Percentiles rank a stretch among this genome's conserved stretches.
These are phyloP conservation scores for Coniosporium apollinis DNA, from an alignment of 495 filamentous ascomycete genomes.

Conservation along the genomic window DNA sequence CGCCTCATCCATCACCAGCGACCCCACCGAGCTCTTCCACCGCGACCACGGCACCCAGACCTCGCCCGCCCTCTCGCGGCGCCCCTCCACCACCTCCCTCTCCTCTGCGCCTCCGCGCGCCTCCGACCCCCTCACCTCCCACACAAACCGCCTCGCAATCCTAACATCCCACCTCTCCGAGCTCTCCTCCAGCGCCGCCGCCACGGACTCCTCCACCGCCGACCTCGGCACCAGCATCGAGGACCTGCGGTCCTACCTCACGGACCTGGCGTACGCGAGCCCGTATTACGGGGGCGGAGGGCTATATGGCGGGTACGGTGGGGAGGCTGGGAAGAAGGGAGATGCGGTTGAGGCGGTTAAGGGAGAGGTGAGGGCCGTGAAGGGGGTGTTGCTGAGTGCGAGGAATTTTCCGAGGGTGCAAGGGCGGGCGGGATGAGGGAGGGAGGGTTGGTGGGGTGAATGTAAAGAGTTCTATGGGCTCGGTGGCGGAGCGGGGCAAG, in stretches of 20 bases:
- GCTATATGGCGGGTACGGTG: constrained; percentile 3
- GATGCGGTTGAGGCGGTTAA: constrained; percentile 67
- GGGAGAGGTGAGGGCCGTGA: constrained; percentile 77
- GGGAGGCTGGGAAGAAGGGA: constrained; percentile 27
- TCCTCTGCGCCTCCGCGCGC: constrained; percentile 2
- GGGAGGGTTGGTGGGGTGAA: too few species aligned
- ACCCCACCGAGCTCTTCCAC: constrained; percentile 80
- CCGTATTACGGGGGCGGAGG: constrained; percentile 1
- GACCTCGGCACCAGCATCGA: constrained; percentile 19
- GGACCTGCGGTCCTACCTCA: constrained; percentile 36
- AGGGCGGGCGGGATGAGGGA: too few species aligned
- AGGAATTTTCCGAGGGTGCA: constrained; percentile 41
- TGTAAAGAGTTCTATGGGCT: too few species aligned
- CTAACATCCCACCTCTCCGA: constrained; percentile 37
- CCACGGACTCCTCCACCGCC: constrained; percentile 3
- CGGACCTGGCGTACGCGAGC: constrained; percentile 31
- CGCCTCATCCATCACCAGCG: constrained; percentile 34
- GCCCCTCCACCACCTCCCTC: constrained; percentile 17
- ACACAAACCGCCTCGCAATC: constrained; percentile 29
- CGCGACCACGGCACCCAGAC: constrained; percentile 82
- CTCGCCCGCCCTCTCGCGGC: constrained; percentile 32
- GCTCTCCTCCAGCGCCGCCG: constrained; percentile 23
- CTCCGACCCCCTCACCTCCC: constrained; percentile 17
- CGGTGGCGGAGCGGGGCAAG: too few species aligned
- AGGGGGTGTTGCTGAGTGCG: constrained; percentile 77